A percentile compares a stretch with the other conserved stretches of the same genome.
Evolutionary conservation across 805 yeast genomes (phyloP).

Genomic region (Monosporozyma siamensis): DNA sequence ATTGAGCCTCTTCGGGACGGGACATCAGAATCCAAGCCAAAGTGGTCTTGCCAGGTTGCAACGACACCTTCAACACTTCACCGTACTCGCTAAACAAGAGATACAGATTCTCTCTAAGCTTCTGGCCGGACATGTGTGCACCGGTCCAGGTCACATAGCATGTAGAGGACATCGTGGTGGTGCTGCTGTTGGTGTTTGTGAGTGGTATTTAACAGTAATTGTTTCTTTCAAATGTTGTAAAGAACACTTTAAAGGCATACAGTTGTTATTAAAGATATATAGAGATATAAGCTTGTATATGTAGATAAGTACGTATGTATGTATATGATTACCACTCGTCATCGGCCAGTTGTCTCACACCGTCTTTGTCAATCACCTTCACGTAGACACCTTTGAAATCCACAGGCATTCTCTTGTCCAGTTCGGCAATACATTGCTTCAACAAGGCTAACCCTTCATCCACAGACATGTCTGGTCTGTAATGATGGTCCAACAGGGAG

Average conservation of each 20-base stretch:
- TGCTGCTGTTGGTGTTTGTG: conserved; percentile 55
- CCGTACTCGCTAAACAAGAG: conserved; percentile 55
- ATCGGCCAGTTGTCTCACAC: conserved; percentile 37
- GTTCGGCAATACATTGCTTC: conserved; percentile 64
- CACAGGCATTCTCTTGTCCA: conserved; percentile 59
- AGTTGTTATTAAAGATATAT: no score
- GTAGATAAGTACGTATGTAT: background rate
- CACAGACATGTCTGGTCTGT: conserved; percentile 60
- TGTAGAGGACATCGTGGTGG: conserved; percentile 50
- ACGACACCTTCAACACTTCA: conserved; percentile 47
- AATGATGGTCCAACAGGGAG: conserved; percentile 84
- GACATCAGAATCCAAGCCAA: conserved; percentile 57
- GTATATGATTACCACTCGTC: background rate
- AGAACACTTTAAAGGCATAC: no score
- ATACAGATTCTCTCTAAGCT: conserved; percentile 46
- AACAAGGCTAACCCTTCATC: conserved; percentile 75
- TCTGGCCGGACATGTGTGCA: conserved; percentile 23
- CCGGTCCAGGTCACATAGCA: conserved; percentile 12
- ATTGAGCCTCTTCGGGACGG: conserved; percentile 39
- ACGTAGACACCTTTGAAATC: conserved; percentile 84
- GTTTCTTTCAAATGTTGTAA: no score
- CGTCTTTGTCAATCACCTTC: conserved; percentile 56
- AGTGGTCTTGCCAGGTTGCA: conserved; percentile 37
- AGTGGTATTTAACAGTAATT: conserved; percentile 43
- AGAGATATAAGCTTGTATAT: no score